Percentiles rank a stretch among this genome's conserved stretches.
Evolutionary conservation across 306 rosid species (phyloP).

Genomic region (Quillaja saponaria): DNA sequence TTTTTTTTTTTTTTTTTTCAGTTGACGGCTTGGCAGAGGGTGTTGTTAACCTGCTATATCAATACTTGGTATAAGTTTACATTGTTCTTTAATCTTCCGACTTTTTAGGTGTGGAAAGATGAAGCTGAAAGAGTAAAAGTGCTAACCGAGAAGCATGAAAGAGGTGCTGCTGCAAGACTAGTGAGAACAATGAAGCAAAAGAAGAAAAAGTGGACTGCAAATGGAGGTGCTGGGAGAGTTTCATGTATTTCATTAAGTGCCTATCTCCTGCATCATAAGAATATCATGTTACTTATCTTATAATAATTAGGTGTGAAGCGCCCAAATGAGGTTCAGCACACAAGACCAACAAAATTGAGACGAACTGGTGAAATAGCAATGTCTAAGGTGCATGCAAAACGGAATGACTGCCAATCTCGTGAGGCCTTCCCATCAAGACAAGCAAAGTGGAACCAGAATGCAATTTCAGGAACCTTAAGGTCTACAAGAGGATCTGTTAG

Average conservation of each 20-base stretch:
- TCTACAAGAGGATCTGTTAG: conserved; percentile 26
- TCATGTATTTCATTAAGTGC: conserved; percentile 14
- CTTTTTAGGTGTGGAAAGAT: conserved; percentile 62
- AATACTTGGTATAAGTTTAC: conserved; percentile 18
- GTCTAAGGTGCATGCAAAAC: too few relatives aligned
- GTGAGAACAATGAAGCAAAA: conserved; percentile 47
- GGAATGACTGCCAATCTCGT: conserved; percentile 28
- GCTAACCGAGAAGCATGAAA: conserved; percentile 72
- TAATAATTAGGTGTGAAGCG: conserved; percentile 38
- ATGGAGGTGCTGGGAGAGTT: conserved; percentile 12
- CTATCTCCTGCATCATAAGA: conserved; percentile 17
- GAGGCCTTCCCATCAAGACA: conserved; percentile 29
- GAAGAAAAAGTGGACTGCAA: conserved; percentile 38
- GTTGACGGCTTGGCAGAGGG: too few relatives aligned
- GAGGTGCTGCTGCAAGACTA: conserved; percentile 71
- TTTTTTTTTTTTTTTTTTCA: background rate
- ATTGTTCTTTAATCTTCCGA: conserved; percentile 21
- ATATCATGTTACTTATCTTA: conserved; percentile 14
- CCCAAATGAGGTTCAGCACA: conserved; percentile 35
- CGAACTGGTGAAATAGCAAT: conserved; percentile 26
- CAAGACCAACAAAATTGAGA: conserved; percentile 35
- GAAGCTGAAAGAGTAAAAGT: conserved; percentile 69
- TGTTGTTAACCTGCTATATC: too few relatives aligned
- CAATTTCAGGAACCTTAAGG: conserved; percentile 33
- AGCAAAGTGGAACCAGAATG: conserved; percentile 33